Base-by-base conservation (phyloP, 2,329 filamentous ascomycete species). In the Exophiala calicioides region DNA sequence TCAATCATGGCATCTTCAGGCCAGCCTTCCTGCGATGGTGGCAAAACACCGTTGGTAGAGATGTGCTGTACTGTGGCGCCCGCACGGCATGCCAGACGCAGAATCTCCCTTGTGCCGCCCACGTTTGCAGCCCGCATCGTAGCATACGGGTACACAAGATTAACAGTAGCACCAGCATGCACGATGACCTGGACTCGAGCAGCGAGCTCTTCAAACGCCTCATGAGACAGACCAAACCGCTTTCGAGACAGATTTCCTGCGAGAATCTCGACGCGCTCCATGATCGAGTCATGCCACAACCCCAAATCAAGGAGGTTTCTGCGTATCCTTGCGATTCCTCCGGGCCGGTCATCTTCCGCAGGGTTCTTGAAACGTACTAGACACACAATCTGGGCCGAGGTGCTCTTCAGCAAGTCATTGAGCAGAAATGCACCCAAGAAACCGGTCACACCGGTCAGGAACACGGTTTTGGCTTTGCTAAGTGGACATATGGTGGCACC, bases 41-140 rank as follows among this genome's bases (percentile, higher is more conserved):
- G 86, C 26, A 91, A 67, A 2, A 91, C 86, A 39, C 87, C 87
- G 56, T 90, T 90, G 1, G 86, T 90, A 0, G 86, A 90, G 1
- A 90, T 73, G 52, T 90, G 86, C 58, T 90, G 85, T 1, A 90
- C 75, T 0, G 86, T 89, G 1, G 85, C 85, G 9, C 82, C 82
- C 18, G 76, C 78, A 27, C 77, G 75, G 47, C 79, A 77, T 0
- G 86, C 86, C 19, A 91, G 72, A 32, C 86, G 83, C 40, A 91
- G 67, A 29, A 90, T 79, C 62, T 90, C 86, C 31, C 79, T 73
- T 1, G 86, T 90, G n/a, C 87, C 87, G n/a, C 80, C 81, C 2
- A 91, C 84, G 57, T 91, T 91, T 47, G 86, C 80, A 39, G 77
- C 80, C 42, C 86, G 78, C 56, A 91, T 71, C 0, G 86, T 84